These are phyloP conservation scores for Cutaneotrichosporon cyanovorans DNA, from an alignment of 1,284 basidiomycete species.

Conservation along the genomic window DNA sequence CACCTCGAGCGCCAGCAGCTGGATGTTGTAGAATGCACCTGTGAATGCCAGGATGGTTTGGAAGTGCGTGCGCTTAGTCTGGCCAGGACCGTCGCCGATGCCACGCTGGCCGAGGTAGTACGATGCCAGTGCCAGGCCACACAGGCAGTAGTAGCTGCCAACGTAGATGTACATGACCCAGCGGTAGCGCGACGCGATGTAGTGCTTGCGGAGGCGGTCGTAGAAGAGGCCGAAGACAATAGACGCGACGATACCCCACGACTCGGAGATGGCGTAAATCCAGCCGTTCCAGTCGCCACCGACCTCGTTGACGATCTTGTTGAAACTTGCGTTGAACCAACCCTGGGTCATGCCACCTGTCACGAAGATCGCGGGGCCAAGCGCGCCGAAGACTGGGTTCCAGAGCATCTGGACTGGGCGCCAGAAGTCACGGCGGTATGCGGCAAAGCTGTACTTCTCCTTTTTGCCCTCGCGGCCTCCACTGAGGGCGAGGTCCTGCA, in stretches of 20 bases:
- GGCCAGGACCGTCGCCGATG: conserved; percentile 6
- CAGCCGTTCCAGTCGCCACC: conserved; percentile 18
- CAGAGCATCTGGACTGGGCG: conserved; percentile 14
- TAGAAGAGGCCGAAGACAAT: conserved; percentile 16
- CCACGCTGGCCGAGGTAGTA: conserved; percentile 11
- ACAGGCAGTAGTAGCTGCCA: conserved; percentile 9
- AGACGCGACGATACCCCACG: conserved; percentile 12
- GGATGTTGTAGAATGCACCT: conserved; percentile 17
- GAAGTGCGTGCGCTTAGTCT: conserved; percentile 5
- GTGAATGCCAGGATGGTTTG: conserved; percentile 10
- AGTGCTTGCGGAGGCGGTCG: conserved; percentile 12
- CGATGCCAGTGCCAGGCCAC: conserved; percentile 9
- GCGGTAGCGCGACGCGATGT: conserved; percentile 10
- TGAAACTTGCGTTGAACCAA: conserved; percentile 18
- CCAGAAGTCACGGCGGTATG: conserved; percentile 9
- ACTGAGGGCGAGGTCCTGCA: conserved; percentile 11
- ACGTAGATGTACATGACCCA: conserved; percentile 18
- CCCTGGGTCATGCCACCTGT: conserved; percentile 17
- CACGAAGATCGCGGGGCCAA: conserved; percentile 13
- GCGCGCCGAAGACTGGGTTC: conserved; percentile 12
- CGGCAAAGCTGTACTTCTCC: conserved; percentile 1
- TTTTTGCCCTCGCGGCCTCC: neutral
- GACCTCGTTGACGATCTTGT: conserved; percentile 12
- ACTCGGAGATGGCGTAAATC: conserved; percentile 15
- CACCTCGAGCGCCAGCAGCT: conserved; percentile 16